Evolutionary conservation across 108 stramenopile genomes (phyloP), one percentile per base, ranked within the genome.

Genomic region (Fragilaria crotonensis): DNA sequence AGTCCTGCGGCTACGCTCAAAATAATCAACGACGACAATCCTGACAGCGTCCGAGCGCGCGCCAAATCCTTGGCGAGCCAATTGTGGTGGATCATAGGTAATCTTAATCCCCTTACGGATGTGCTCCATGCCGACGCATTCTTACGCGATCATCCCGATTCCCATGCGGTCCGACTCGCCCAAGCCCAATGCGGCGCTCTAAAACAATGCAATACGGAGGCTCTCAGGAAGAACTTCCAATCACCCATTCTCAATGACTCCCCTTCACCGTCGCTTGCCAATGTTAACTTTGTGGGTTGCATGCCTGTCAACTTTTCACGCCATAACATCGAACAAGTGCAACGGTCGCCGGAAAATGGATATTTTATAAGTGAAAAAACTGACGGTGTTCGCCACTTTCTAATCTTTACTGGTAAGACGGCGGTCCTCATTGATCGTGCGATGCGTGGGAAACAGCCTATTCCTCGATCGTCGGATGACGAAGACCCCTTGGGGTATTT

Each of bases 351-450:
- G 30, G 66, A 66, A 22, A 73, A 73, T 70, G 85, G 77, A 33
- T 97, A 97, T 69, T 94, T 72, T 76, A 55, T 96, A 52, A 88
- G 92, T 54, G 97, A 97, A 74, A 97, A 97, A 81, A 95, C 95
- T 45, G 97, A 97, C 63, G 97, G 97, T 3, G 93, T 96, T 28
- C 81, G 97, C 2, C 94, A 97, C 63, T 80, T 97, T 52, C 57
- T 97, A 75, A 73, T 95, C 33, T 92, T 93, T 68, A 85, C 90
- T 17, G 90, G 84, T n/a, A 73, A 79, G 30, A 86, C 87, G 32
- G 90, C 62, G 30, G 93, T 95, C 20, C 72, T 96, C 31, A 87
- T 96, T 21, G 95, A 96, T 71, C 67, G 95, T 26, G 89, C 89
- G 41, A 95, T 90, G 90, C 61, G 70, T 53, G 91, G 80, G 25